Conservation (phyloP, 2,329 filamentous ascomycete genomes). For the Stemphylium beticola region DNA sequence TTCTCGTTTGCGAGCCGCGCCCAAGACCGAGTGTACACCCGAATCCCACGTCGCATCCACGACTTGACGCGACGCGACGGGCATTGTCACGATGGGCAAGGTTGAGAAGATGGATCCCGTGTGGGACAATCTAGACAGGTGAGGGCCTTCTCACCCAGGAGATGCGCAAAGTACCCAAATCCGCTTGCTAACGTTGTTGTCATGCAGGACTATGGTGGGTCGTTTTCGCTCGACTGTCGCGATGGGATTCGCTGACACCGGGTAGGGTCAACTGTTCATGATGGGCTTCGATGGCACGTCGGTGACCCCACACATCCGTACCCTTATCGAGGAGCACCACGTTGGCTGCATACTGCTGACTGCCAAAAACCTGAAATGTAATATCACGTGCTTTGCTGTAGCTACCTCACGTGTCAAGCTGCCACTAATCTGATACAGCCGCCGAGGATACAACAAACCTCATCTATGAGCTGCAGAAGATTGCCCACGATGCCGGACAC, state of each 20-base stretch:
- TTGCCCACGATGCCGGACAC: constrained; percentile 89
- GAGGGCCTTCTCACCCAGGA: constrained; percentile 47
- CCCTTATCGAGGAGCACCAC: constrained; percentile 81
- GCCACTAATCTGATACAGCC: constrained; percentile 61
- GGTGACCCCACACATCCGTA: constrained; percentile 81
- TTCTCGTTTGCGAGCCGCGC: constrained; percentile 44
- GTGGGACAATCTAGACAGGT: constrained; percentile 80
- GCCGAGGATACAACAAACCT: constrained; percentile 87
- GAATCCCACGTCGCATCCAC: constrained; percentile 31
- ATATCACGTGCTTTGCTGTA: constrained; percentile 28
- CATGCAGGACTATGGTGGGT: constrained; percentile 54
- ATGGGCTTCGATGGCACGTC: constrained; percentile 88
- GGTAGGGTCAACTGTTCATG: constrained; percentile 76
- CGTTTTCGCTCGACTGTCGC: constrained; percentile 18
- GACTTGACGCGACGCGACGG: constrained; percentile 27
- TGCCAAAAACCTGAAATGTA: constrained; percentile 85
- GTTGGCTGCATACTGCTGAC: constrained; percentile 86
- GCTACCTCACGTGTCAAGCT: constrained; percentile 11
- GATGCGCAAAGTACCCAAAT: constrained; percentile 34
- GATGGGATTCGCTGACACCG: constrained; percentile 35
- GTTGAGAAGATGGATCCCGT: constrained; percentile 55
- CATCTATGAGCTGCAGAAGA: constrained; percentile 89
- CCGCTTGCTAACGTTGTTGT: constrained; percentile 43
- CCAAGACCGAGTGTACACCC: constrained; percentile 37
- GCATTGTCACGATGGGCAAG: constrained; percentile 62